Base-by-base conservation (phyloP, 352 stramenopile species). In the Globisporangium nunn region DNA sequence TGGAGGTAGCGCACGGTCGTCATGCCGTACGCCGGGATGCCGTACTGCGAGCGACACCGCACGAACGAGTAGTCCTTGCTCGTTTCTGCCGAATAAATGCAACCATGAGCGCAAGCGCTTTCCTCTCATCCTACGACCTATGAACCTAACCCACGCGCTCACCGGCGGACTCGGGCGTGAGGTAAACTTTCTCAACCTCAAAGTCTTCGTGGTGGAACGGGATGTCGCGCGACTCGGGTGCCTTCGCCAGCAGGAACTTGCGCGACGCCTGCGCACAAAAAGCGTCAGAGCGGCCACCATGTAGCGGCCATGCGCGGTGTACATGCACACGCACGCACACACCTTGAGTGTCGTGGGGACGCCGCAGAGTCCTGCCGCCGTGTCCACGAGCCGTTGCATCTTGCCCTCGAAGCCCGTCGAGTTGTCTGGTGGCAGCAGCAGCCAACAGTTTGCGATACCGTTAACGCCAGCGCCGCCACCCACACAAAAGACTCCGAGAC, bases 31-130 rank as follows among this genome's bases (percentile, higher is more conserved):
- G 81, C 79, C 4, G 83, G 76, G 51, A 91, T 90, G 30, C 83
- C 83, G 49, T 89, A 90, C 58, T 93, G 83, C 49, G 83, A 91
- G 56, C 83, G 83, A 50, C 83, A 93, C 17, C 83, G 78, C 40
- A 93, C 83, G 50, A 93, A 93, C 45, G 80, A 91, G 53, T 91
- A 93, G 59, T 93, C 83, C 61, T 91, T 90, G 66, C 74, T 90
- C 12, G 69, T 87, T 45, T 82, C 73, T 84, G 54, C 11, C 8
- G 11, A 11, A 12, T 14, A 23, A 23, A 23, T 10, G 10, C n/a
- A 54, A 23, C 23, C 1, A 23, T 11, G 10, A 6, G 15, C 35
- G 1, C 23, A 14, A 47, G 43, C 7, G n/a, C 23, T 28, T 3
- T n/a, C 10, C 3, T 18, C 11, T 17, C 14, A 1, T 33, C 45